Conservation (phyloP, 805 yeast genomes). For the Teunomyces panamensis region DNA sequence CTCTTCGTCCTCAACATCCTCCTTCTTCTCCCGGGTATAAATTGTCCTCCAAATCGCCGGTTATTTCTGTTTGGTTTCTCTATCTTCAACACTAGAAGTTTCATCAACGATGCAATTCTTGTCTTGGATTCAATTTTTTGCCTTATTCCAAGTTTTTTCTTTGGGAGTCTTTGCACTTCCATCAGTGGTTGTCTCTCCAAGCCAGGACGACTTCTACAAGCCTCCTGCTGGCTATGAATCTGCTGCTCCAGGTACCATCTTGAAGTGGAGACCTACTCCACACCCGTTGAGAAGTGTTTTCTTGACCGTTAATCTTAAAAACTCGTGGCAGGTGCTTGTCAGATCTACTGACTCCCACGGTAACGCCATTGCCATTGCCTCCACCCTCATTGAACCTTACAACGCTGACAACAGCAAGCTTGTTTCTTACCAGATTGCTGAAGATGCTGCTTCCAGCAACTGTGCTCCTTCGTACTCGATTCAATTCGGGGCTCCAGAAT, state of each 20-base stretch:
- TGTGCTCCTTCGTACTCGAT: slow-evolving; percentile 29
- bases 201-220: slow-evolving; percentile 13
- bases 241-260: slow-evolving; percentile 10
- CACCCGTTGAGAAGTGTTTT: slow-evolving; percentile 10
- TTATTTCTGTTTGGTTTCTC: background rate
- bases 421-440: slow-evolving; percentile 26
- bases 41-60: background rate
- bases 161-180: background rate
- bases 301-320: slow-evolving; percentile 10
- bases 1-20: background rate
- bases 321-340: slow-evolving; percentile 13
- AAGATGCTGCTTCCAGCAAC: slow-evolving; percentile 24
- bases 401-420: slow-evolving; percentile 25
- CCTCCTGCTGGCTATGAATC: slow-evolving; percentile 15
- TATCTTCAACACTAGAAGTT: background rate
- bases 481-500: slow-evolving; percentile 11
- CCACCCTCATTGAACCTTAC: slow-evolving; percentile 28
- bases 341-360: slow-evolving; percentile 21
- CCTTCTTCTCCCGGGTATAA: background rate
- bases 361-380: slow-evolving; percentile 20
- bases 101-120: background rate
- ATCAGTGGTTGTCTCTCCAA: slow-evolving; percentile 2
- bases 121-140: background rate
- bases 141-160: background rate
- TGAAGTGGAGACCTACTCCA: slow-evolving; percentile 10